Conservation (phyloP, 78 protist species). For the Acrasis kona region DNA sequence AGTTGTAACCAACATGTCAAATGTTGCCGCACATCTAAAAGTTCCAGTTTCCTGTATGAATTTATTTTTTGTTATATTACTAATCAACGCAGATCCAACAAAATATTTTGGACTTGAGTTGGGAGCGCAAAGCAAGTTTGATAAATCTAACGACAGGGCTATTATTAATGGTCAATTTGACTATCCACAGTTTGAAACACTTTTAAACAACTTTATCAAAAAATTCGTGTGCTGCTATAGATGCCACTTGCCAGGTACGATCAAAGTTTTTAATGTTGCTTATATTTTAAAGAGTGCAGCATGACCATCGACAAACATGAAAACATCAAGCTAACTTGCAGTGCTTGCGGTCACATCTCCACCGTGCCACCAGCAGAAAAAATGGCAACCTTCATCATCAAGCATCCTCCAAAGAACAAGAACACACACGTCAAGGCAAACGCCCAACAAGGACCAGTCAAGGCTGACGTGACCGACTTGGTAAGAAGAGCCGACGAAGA, state of each 20-base stretch:
- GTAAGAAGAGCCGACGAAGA: background rate
- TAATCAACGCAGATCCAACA: background rate
- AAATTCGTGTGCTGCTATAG: conserved; percentile 23
- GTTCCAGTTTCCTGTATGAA: background rate
- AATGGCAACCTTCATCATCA: background rate
- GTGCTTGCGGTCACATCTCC: conserved; percentile 22
- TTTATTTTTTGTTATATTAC: conserved; percentile 1
- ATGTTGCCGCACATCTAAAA: background rate
- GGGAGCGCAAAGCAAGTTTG: background rate
- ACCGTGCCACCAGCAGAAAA: background rate
- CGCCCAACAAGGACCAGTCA: background rate
- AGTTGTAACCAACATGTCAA: conserved; percentile 23
- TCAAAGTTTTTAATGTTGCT: background rate
- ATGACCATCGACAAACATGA: too few relatives aligned
- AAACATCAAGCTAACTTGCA: conserved; percentile 2
- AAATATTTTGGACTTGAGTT: conserved; percentile 30
- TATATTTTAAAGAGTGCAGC: too few relatives aligned
- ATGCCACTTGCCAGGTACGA: conserved; percentile 40
- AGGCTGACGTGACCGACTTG: background rate
- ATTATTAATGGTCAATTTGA: conserved; percentile 19
- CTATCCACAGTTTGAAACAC: background rate
- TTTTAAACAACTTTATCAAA: conserved; percentile 11
- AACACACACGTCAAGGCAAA: conserved; percentile 6
- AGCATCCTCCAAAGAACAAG: background rate
- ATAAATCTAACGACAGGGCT: background rate